Percentiles rank a stretch among this genome's conserved stretches.
Evolutionary conservation across 371 early-diverging fungal genomes (phyloP).

Genomic region (Apophysomyces trapeziformis): DNA sequence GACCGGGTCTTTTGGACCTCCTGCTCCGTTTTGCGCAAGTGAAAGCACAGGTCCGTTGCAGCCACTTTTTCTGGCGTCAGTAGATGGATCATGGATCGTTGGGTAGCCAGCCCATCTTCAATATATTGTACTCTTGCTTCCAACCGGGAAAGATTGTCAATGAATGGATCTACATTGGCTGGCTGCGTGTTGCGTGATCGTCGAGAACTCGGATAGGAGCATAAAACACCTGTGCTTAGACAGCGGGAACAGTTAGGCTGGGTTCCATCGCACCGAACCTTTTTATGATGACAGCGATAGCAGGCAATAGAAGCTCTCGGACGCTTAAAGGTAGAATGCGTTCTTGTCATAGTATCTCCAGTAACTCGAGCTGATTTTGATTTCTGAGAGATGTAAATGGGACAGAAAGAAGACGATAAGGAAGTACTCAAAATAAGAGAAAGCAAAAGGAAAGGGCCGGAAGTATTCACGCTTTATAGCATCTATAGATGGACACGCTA

Average conservation of each 20-base stretch:
- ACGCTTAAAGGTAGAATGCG: constrained; percentile 36
- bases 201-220: constrained; percentile 50
- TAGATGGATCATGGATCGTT: constrained; percentile 22
- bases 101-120: constrained; percentile 38
- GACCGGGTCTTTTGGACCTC: constrained; percentile 47
- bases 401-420: constrained; percentile 3
- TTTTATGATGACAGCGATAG: constrained; percentile 48
- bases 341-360: constrained; percentile 21
- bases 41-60: constrained; percentile 14
- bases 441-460: not conserved
- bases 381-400: constrained; percentile 15
- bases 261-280: constrained; percentile 48
- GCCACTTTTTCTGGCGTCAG: constrained; percentile 16
- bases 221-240: constrained; percentile 37
- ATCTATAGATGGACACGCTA: not conserved
- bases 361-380: not conserved
- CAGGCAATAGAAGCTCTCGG: constrained; percentile 48
- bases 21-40: constrained; percentile 39
- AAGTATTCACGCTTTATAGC: not conserved
- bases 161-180: constrained; percentile 45
- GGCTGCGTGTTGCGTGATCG: constrained; percentile 53
- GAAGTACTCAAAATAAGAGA: not conserved
- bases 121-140: constrained; percentile 41
- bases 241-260: constrained; percentile 51
- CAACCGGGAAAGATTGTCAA: constrained; percentile 43